phyloP scores from a whole-genome alignment of 2,329 filamentous ascomycete genomes.

The Ambrosiella cleistominuta region DNA sequence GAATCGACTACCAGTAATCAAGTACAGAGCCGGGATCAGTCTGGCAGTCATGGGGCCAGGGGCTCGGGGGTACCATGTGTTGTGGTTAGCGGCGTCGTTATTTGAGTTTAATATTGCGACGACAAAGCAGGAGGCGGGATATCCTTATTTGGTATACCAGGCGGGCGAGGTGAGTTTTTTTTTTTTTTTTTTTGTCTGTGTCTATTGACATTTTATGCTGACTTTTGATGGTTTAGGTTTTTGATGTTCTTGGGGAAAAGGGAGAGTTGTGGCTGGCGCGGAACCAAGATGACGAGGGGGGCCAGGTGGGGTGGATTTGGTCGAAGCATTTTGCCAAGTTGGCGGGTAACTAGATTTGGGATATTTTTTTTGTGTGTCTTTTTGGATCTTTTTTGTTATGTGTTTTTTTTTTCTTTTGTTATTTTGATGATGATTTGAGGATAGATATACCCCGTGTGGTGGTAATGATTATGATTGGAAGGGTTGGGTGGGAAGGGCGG shows the following conservation, averaged over 20 bases:
- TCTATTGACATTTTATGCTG: not conserved
- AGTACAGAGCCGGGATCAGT: not conserved
- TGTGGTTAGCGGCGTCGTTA: conserved; percentile 83
- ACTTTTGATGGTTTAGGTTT: conserved; percentile 36
- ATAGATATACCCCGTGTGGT: not conserved
- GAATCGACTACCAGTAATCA: not conserved
- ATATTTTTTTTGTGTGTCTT: conserved; percentile 1
- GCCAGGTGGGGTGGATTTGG: conserved; percentile 93
- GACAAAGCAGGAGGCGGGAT: conserved; percentile 79
- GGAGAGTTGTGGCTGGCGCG: conserved; percentile 94
- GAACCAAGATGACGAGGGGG: conserved; percentile 76
- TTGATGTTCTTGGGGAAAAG: conserved; percentile 87
- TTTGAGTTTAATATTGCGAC: conserved; percentile 97
- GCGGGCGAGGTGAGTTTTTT: conserved; percentile 58
- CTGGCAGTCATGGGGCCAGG: not conserved
- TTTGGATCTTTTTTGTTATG: conserved; percentile 4
- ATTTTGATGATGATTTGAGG: not conserved
- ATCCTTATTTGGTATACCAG: conserved; percentile 89
- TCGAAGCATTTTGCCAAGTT: conserved; percentile 83
- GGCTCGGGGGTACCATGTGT: conserved; percentile 42
- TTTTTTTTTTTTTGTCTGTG: not conserved
- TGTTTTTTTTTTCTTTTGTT: not conserved
- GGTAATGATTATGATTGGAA: not conserved
- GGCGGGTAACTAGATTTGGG: conserved; percentile 29
- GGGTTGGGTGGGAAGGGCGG: too few relatives aligned